phyloP scores from a whole-genome alignment of 768 basidiomycete species.

The Pulveroboletus frians region DNA sequence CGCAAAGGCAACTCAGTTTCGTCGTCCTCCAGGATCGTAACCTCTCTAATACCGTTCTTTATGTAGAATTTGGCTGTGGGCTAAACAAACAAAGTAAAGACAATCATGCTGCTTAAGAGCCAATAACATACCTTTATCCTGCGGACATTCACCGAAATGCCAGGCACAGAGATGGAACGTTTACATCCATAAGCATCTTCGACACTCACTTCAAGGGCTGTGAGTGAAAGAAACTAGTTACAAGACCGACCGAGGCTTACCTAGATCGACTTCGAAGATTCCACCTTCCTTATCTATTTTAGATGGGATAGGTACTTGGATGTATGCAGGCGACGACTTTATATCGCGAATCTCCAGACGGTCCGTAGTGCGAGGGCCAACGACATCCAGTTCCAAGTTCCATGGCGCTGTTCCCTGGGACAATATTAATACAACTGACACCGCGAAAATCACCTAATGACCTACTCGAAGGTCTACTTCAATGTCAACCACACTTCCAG shows the following conservation, averaged over 20 bases:
- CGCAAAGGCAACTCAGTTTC: constrained; percentile 70
- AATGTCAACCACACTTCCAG: constrained; percentile 67
- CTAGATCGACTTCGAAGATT: constrained; percentile 71
- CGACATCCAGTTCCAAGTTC: constrained; percentile 78
- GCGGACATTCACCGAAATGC: constrained; percentile 79
- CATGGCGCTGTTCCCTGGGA: constrained; percentile 84
- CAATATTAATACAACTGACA: background rate
- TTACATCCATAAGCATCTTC: constrained; percentile 88
- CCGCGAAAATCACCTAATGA: constrained; percentile 2
- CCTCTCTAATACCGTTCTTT: constrained; percentile 47
- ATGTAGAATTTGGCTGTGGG: constrained; percentile 88
- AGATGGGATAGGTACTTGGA: constrained; percentile 66
- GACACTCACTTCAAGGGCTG: constrained; percentile 54
- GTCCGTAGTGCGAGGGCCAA: constrained; percentile 66
- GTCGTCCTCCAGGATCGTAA: constrained; percentile 72
- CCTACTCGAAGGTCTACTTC: constrained; percentile 77
- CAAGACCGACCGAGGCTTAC: constrained; percentile 35
- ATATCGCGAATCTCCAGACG: constrained; percentile 53
- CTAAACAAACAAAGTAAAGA: constrained; percentile 32
- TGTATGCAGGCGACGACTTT: constrained; percentile 45
- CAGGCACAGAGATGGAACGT: constrained; percentile 67
- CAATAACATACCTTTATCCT: constrained; percentile 57
- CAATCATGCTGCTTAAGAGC: background rate
- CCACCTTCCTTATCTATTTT: constrained; percentile 65
- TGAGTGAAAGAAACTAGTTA: background rate